Conservation (phyloP, 2,329 filamentous ascomycete genomes). For the Colletotrichum costaricense region DNA sequence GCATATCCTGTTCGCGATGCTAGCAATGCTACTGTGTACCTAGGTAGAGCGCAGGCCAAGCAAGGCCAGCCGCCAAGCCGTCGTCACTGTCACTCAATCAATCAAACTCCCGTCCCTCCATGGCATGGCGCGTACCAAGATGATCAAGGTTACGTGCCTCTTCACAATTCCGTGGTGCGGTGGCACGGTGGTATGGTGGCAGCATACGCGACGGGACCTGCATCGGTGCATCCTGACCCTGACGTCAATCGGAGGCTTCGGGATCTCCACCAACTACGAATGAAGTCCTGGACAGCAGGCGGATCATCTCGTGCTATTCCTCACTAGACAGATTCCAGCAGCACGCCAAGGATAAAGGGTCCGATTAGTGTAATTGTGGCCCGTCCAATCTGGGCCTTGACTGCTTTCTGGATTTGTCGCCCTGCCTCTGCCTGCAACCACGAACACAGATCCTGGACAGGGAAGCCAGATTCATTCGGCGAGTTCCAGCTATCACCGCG, state of each 20-base stretch:
- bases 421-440: neutral
- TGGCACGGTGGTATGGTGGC: neutral
- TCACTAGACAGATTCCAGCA: neutral
- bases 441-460: neutral
- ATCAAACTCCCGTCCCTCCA: conserved; percentile 23
- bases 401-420: neutral
- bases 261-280: conserved; percentile 20
- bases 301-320: conserved; percentile 9
- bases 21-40: too few species aligned
- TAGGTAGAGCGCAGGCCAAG: too few species aligned
- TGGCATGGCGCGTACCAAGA: neutral
- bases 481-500: neutral
- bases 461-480: neutral
- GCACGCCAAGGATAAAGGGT: conserved; percentile 26
- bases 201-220: neutral
- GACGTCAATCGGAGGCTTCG: conserved; percentile 36
- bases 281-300: neutral
- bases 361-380: conserved; percentile 17
- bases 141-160: too few species aligned
- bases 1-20: too few species aligned
- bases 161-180: neutral
- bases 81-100: neutral
- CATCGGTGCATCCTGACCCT: neutral
- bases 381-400: neutral
- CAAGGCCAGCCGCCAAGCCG: neutral